Base-by-base conservation (phyloP, 352 stramenopile genomes). In the Phytophthora foliorum region DNA sequence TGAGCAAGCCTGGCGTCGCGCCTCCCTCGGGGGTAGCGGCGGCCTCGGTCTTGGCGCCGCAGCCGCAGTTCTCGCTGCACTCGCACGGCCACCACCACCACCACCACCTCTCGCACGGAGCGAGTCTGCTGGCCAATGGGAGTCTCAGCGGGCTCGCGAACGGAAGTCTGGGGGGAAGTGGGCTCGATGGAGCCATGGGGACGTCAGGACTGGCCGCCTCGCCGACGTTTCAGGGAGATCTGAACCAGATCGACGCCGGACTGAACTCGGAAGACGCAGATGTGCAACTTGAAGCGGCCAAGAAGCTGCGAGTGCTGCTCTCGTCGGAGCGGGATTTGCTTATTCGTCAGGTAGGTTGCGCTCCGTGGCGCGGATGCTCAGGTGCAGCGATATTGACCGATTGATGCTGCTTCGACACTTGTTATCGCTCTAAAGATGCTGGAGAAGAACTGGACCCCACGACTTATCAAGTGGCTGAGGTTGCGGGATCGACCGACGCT, bases 361-460 rank as follows among this genome's bases (percentile, higher is more conserved):
- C 51, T 63, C 29, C 19, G 16, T 27, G 24, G 19, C 25, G 13
- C 42, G 56, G 44, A 55, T 16, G 13, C 17, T 19, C 6, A 19
- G 38, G 38, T n/a, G 38, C 38, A 45, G 38, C n/a, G 14, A 14
- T 49, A 34, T 53, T 74, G 39, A 77, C 56, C 57, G 10, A 44
- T 67, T 9, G 8, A 52, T 66, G 49, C 29, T 57, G 24, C 21
- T 51, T 46, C 32, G 57, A 6, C 34, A 25, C 39, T 24, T 14
- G 51, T 54, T n/a, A 13, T 55, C 17, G 31, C 44, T 27, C 10
- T 57, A 8, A 74, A 95, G 88, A 95, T 95, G 88, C 76, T 95
- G 27, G 88, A 95, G 74, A 95, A 96, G 66, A 94, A 96, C 70
- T 94, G 87, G 87, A 96, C 88, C 39, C 88, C 89, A 49, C 81